phyloP scores from a whole-genome alignment of 2,329 filamentous ascomycete genomes.

The Penicillium sp. region DNA sequence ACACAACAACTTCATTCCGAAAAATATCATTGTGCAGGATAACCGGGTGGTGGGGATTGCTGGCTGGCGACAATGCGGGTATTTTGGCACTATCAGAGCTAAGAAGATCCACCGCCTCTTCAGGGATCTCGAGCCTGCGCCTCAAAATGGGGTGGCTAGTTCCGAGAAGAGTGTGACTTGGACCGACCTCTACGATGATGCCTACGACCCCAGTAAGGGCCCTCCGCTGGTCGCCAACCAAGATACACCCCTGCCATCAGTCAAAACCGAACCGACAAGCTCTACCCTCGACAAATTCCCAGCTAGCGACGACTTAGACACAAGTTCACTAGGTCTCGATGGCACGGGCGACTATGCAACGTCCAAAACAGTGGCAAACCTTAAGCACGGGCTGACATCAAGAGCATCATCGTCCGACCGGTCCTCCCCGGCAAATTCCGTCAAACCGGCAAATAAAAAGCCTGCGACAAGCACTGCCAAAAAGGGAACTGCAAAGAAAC shows the following conservation, averaged over 20 bases:
- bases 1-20: constrained; percentile 38
- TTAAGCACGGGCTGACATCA: constrained; percentile 38
- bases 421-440: constrained; percentile 37
- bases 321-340: constrained; percentile 26
- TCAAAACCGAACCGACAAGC: constrained; percentile 36
- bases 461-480: constrained; percentile 32
- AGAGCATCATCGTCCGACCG: constrained; percentile 40
- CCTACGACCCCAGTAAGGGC: constrained; percentile 16
- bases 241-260: constrained; percentile 22
- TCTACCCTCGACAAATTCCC: constrained; percentile 32
- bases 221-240: constrained; percentile 12
- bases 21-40: constrained; percentile 40
- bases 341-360: constrained; percentile 34
- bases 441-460: constrained; percentile 37
- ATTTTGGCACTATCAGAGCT: constrained; percentile 37
- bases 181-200: constrained; percentile 37
- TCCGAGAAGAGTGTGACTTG: constrained; percentile 26
- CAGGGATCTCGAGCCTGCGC: constrained; percentile 24
- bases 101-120: constrained; percentile 34
- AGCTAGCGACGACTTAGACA: constrained; percentile 25
- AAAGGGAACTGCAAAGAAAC: constrained; percentile 40
- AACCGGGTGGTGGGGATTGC: constrained; percentile 38
- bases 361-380: constrained; percentile 39
- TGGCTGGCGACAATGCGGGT: constrained; percentile 42
- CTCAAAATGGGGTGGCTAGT: constrained; percentile 10